phyloP scores from a whole-genome alignment of 139 green algal species.

The Coelastrella sp. region DNA sequence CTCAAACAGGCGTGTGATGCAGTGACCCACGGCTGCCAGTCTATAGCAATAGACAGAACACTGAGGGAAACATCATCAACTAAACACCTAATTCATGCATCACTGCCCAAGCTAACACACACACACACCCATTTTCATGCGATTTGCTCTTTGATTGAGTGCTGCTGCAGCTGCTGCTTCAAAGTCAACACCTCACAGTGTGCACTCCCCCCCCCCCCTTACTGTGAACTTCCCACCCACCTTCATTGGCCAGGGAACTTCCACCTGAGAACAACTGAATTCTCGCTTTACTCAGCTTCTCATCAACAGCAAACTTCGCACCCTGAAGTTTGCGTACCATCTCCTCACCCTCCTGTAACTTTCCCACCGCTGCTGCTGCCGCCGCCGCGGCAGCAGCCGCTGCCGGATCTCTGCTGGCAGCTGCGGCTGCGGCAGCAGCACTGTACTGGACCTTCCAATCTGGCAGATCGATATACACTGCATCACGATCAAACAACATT shows the following conservation, averaged over 20 bases:
- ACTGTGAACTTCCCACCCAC: conserved; percentile 34
- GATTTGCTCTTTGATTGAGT: too few species aligned
- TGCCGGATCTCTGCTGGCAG: not conserved
- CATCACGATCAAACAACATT: conserved; percentile 97
- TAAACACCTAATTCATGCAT: too few species aligned
- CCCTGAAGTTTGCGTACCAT: conserved; percentile 89
- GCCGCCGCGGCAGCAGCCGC: conserved; percentile 38
- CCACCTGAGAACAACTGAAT: conserved; percentile 66
- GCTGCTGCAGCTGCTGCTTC: too few species aligned
- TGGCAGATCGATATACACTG: conserved; percentile 97
- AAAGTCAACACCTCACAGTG: too few species aligned
- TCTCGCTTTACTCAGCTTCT: conserved; percentile 73
- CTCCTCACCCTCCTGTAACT: conserved; percentile 73
- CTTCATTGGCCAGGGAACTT: conserved; percentile 44
- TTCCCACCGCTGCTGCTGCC: conserved; percentile 1
- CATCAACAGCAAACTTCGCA: conserved; percentile 79
- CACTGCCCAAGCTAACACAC: too few species aligned
- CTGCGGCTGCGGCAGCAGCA: conserved; percentile 4
- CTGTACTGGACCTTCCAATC: conserved; percentile 94
- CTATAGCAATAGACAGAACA: too few species aligned
- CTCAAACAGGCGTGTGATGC: too few species aligned
- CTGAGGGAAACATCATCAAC: too few species aligned
- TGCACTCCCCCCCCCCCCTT: conserved; percentile 34
- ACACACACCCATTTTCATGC: too few species aligned
- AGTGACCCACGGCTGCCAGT: too few species aligned